A percentile compares a stretch with the other conserved stretches of the same genome.
Evolutionary conservation across 2,329 filamentous ascomycete species (phyloP).

Genomic region (Fusarium neocosmosporiellum): DNA sequence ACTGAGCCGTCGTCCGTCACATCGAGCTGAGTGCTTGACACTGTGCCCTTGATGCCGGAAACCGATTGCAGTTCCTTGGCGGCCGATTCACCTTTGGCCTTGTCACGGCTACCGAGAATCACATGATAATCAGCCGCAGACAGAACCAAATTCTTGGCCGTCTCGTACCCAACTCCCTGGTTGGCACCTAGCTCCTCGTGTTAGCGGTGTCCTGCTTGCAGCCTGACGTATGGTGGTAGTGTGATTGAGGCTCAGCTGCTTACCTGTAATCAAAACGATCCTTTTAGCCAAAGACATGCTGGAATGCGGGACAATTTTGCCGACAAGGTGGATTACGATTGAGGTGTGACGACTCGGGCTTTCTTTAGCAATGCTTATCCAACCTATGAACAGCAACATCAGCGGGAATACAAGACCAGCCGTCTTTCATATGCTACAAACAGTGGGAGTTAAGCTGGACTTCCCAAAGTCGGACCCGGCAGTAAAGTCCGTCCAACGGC

Average conservation of each 20-base stretch:
- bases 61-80: background rate
- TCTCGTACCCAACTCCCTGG: slow-evolving; percentile 21
- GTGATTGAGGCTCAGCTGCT: background rate
- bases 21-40: slow-evolving; percentile 4
- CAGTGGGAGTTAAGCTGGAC: no score
- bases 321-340: no score
- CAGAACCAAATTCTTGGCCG: slow-evolving; percentile 11
- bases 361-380: no score
- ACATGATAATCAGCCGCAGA: slow-evolving; percentile 20
- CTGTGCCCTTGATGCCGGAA: slow-evolving; percentile 12
- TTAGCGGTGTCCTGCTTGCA: background rate
- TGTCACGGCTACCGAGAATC: slow-evolving; percentile 14
- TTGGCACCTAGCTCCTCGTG: slow-evolving; percentile 13
- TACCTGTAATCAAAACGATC: background rate
- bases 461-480: no score
- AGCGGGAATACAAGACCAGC: no score
- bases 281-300: background rate
- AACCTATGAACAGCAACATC: no score
- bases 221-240: background rate
- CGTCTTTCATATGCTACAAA: no score
- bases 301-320: no score
- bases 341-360: no score
- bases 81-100: slow-evolving; percentile 10
- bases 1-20: slow-evolving; percentile 10
- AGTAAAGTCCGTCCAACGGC: no score